Base-by-base conservation (phyloP, 2,329 filamentous ascomycete species). In the Bipolaris gigantea region DNA sequence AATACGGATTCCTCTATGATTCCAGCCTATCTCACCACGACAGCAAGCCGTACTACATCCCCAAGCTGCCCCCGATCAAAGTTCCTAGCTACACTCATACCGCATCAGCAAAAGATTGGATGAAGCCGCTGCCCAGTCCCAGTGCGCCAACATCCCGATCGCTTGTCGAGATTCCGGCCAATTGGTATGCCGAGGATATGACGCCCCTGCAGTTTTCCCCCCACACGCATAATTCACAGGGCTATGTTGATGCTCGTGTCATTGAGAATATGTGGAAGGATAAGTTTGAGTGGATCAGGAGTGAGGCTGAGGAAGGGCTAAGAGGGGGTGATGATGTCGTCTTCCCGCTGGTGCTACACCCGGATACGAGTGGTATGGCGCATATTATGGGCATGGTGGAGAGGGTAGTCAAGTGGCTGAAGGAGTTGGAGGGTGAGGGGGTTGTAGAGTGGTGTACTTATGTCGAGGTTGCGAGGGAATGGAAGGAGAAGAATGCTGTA, bases 261-360 rank as follows among this genome's bases (percentile, higher is more conserved):
- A 78, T 86, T 25, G 83, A 86, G 73, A 76, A 80, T 55, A 81
- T 86, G 75, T 86, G 84, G 84, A 80, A 76, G 61, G 83, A 85
- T 61, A 77, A 81, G 11, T 84, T 86, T 60, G 75, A 81, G 56
- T 87, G 79, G 76, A 72, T 85, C n/a, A 54, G 62, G 36, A 56
- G 56, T 3, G 76, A 78, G 61, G 61, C 76, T 54, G 42, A 34
- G 13, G 42, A 39, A 18, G 68, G 69, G 48, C 67, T 16, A 18
- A 36, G 76, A 13, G 69, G 75, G 56, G 63, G 62, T 1, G 62
- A 69, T 25, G 66, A 67, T 46, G 67, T 77, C 27, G 69, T 84
- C 0, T 84, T 84, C 48, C 79, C 79, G 16, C 64, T 85, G 16
- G 70, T 84, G 2, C 66, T 85, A 62, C 83, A 85, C 71, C 82